Evolutionary conservation across 75 land plant species (phyloP).

Genomic region (Pinus taeda): DNA sequence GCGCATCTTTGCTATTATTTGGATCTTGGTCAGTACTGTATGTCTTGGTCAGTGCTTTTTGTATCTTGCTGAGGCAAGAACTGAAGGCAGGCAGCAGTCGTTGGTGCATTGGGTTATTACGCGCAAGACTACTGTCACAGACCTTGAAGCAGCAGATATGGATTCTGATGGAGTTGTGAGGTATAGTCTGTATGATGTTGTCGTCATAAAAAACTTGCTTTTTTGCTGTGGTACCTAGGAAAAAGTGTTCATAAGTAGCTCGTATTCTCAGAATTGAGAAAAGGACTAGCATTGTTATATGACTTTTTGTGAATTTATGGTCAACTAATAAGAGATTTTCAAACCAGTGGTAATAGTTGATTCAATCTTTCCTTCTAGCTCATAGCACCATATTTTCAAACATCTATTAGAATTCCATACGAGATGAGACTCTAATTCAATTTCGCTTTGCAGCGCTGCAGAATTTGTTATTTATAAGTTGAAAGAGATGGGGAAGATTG

Average conservation of each 20-base stretch:
- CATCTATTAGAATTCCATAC: neutral
- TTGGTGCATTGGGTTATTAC: conserved; percentile 70
- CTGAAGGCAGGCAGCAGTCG: conserved; percentile 46
- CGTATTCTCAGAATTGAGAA: neutral
- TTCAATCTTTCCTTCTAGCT: neutral
- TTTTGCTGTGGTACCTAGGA: neutral
- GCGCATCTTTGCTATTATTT: conserved; percentile 72
- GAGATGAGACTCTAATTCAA: neutral
- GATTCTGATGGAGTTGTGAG: conserved; percentile 74
- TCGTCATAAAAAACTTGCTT: neutral
- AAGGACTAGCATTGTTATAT: neutral
- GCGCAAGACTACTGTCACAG: conserved; percentile 51
- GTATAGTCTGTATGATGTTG: conserved; percentile 26
- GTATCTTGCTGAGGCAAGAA: conserved; percentile 64
- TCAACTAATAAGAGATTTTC: neutral
- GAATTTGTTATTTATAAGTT: conserved; percentile 88
- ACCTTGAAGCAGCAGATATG: conserved; percentile 88
- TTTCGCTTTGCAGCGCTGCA: conserved; percentile 47
- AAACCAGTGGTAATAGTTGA: neutral
- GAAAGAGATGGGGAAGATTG: conserved; percentile 94
- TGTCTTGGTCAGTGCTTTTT: conserved; percentile 77
- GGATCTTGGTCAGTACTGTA: conserved; percentile 78
- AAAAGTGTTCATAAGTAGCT: neutral
- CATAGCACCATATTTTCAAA: neutral
- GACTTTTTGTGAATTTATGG: neutral